Evolutionary conservation across 108 stramenopile species (phyloP).

Genomic region (Pseudonitzschia multistriata): DNA sequence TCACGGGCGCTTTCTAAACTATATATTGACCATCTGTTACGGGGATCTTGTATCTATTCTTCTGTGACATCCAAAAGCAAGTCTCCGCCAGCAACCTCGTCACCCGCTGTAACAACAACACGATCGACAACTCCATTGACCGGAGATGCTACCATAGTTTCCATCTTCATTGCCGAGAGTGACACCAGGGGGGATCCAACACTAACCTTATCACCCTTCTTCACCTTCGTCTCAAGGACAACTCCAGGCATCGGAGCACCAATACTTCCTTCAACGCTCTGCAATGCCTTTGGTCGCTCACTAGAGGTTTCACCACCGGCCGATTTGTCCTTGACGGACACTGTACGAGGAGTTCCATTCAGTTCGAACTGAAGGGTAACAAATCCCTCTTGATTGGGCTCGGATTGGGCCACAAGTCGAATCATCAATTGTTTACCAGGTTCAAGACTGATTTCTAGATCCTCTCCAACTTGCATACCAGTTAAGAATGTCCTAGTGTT

Average conservation of each 20-base stretch:
- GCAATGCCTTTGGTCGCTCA: conserved; percentile 59
- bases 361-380: conserved; percentile 90
- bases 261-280: conserved; percentile 64
- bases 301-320: conserved; percentile 38
- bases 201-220: conserved; percentile 82
- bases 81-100: conserved; percentile 87
- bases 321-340: conserved; percentile 68
- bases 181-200: conserved; percentile 88
- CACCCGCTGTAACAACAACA: conserved; percentile 83
- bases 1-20: too few relatives aligned
- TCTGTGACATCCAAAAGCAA: conserved; percentile 88
- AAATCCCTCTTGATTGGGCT: conserved; percentile 70
- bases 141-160: conserved; percentile 87
- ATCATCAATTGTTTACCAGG: conserved; percentile 83
- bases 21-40: too few relatives aligned
- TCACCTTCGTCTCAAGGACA: conserved; percentile 88
- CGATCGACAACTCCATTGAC: conserved; percentile 73
- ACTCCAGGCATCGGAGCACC: conserved; percentile 97
- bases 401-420: conserved; percentile 68
- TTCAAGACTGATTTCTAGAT: conserved; percentile 71
- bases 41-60: conserved; percentile 27
- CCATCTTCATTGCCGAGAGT: conserved; percentile 98
- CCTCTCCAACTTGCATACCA: conserved; percentile 92
- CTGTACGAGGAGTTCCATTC: conserved; percentile 87
- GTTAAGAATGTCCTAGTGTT: conserved; percentile 92